Evolutionary conservation across 1,139 yeast species (phyloP), one percentile per base, ranked within the genome.

Genomic region (Waltiozyma sp.): DNA sequence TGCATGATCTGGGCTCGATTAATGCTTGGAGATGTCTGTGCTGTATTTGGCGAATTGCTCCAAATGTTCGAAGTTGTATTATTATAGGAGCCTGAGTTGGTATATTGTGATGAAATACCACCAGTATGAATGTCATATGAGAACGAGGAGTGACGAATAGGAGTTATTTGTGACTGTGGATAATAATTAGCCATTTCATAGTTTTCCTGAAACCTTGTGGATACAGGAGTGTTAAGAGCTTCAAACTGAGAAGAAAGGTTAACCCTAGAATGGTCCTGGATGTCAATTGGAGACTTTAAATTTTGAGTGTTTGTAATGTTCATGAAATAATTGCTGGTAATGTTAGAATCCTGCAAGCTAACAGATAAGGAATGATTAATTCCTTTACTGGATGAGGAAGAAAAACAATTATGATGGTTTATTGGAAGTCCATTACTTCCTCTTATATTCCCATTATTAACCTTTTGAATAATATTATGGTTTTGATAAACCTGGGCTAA

Each of bases 401-500:
- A 21, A 21, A 21, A 21, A 21, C 7, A 21, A 21, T 21, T 4
- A 21, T 21, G 23, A 21, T 21, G 23, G 8, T 21, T 21, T 4
- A 21, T 21, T 21, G 23, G 23, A 21, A 21, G 23, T 8, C 23
- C 23, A 21, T 21, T 21, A 31, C 18, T 31, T 14, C 15, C 16
- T 14, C 34, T 31, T 14, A 16, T n/a, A 18, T 38, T 38, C n/a
- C 2, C 4, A 4, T 6, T 19, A 19, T 40, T 26, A 16, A 16
- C 23, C 13, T 26, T 34, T 9, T n/a, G 28, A 28, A 42, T 40
- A 26, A 26, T 31, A 24, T 42, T 47, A 24, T 48, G 53, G 38
- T 44, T 47, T 39, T 51, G 57, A 38, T 49, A 52, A 15, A 46
- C 55, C 42, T 51, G 58, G 3, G 57, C 56, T 26, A 54, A 46